Evolutionary conservation across 2,329 filamentous ascomycete species (phyloP).

Genomic region (Tolypocladium sp.): DNA sequence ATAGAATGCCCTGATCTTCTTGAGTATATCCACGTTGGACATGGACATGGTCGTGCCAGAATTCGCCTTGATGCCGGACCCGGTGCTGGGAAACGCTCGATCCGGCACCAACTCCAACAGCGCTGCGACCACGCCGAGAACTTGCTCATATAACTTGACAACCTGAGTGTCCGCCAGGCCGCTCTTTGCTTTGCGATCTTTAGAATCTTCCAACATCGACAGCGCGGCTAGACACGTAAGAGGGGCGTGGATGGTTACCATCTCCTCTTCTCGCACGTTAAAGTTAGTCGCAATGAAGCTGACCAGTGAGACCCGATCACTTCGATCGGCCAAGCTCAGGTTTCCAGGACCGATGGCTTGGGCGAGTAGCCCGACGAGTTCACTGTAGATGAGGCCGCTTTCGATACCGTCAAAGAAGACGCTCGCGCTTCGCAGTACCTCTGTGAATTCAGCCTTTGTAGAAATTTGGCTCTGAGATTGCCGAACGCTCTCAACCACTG

Average conservation of each 20-base stretch:
- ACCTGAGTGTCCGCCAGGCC: slow-evolving; percentile 23
- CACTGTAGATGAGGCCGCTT: slow-evolving; percentile 83
- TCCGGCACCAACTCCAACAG: slow-evolving; percentile 57
- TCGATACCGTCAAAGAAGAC: slow-evolving; percentile 98
- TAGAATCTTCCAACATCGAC: slow-evolving; percentile 53
- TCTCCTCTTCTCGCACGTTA: slow-evolving; percentile 92
- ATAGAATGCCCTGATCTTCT: slow-evolving; percentile 58
- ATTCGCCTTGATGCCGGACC: slow-evolving; percentile 1
- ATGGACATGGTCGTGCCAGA: slow-evolving; percentile 4
- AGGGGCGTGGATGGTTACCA: slow-evolving; percentile 80
- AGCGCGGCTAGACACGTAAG: slow-evolving; percentile 49
- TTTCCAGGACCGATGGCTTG: slow-evolving; percentile 44
- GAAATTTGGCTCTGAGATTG: slow-evolving; percentile 58
- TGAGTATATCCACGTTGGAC: slow-evolving; percentile 42
- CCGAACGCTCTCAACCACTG: slow-evolving; percentile 72
- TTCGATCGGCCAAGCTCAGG: slow-evolving; percentile 34
- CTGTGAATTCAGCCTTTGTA: slow-evolving; percentile 64
- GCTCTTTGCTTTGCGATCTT: slow-evolving; percentile 21
- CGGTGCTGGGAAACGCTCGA: slow-evolving; percentile 41
- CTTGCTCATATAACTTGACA: slow-evolving; percentile 19
- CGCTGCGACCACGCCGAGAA: slow-evolving; percentile 41
- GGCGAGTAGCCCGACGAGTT: slow-evolving; percentile 61
- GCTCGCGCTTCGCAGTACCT: slow-evolving; percentile 86
- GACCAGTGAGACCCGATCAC: slow-evolving; percentile 61
- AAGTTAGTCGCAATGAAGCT: slow-evolving; percentile 80